A percentile compares a stretch with the other conserved stretches of the same genome.
Evolutionary conservation across 2,329 filamentous ascomycete species (phyloP).

Genomic region (Sporothrix curviconia): DNA sequence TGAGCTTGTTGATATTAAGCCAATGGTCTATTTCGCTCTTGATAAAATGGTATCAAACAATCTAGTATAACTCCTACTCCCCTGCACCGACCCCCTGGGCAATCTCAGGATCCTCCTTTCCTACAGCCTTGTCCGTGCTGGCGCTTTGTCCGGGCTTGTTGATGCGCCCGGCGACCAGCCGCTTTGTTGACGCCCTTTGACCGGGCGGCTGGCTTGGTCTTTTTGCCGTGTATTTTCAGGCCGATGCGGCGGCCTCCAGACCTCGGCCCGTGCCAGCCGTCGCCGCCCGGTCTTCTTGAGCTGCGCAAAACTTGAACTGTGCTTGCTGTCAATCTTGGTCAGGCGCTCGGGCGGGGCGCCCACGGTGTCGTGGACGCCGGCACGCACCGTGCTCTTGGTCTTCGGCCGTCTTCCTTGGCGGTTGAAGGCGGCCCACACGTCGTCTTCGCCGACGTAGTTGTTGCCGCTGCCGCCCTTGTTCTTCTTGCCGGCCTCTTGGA

Average conservation of each 20-base stretch:
- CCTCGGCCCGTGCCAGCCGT: neutral
- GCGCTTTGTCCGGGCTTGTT: too few species aligned
- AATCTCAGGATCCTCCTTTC: too few species aligned
- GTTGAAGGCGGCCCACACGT: constrained; percentile 71
- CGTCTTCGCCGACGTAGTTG: constrained; percentile 32
- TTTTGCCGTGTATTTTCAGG: neutral
- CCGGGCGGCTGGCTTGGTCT: too few species aligned
- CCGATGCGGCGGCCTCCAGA: neutral
- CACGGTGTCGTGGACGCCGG: constrained; percentile 51
- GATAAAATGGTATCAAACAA: too few species aligned
- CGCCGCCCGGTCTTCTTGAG: constrained; percentile 1
- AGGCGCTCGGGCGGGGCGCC: constrained; percentile 70
- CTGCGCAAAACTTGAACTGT: constrained; percentile 47
- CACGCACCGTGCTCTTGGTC: constrained; percentile 31
- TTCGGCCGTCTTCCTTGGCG: constrained; percentile 55
- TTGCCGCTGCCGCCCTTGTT: constrained; percentile 28
- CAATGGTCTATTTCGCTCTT: too few species aligned
- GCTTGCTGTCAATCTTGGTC: constrained; percentile 53
- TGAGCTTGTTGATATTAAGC: too few species aligned
- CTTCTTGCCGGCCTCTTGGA: constrained; percentile 38
- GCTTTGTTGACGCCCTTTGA: too few species aligned
- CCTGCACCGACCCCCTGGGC: too few species aligned
- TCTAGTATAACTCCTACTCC: too few species aligned
- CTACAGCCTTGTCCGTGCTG: too few species aligned
- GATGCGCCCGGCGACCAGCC: too few species aligned